Evolutionary conservation across 2,329 filamentous ascomycete species (phyloP).

Genomic region (Rutstroemia sp.): DNA sequence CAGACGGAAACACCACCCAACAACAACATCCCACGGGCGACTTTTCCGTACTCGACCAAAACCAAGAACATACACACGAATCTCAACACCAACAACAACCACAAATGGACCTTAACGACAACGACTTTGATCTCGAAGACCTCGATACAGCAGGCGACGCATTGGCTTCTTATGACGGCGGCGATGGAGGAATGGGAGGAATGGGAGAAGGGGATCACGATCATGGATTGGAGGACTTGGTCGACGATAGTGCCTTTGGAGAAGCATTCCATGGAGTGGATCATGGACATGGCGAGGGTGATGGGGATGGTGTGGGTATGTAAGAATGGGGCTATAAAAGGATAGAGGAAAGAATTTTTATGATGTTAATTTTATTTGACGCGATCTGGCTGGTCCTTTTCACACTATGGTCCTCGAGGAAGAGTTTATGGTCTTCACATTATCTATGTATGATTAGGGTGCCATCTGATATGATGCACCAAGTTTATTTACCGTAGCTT

Average conservation of each 20-base stretch:
- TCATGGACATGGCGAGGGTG: constrained; percentile 13
- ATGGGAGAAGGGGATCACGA: constrained; percentile 35
- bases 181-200: constrained; percentile 30
- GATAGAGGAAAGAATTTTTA: no score
- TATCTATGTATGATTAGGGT: no score
- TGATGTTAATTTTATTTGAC: no score
- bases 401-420: no score
- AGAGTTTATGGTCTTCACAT: no score
- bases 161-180: constrained; percentile 55
- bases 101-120: constrained; percentile 35
- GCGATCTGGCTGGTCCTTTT: no score
- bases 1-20: constrained; percentile 2
- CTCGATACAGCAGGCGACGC: constrained; percentile 67
- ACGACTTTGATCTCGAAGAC: constrained; percentile 58
- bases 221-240: constrained; percentile 49
- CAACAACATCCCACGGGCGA: background rate
- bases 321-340: background rate
- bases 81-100: background rate
- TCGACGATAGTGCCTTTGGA: constrained; percentile 75
- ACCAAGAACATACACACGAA: background rate
- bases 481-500: no score
- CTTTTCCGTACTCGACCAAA: background rate
- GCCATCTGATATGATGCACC: no score
- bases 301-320: constrained; percentile 12
- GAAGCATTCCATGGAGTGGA: constrained; percentile 68